Percentiles rank a stretch among this genome's conserved stretches.
These are phyloP conservation scores for Aspergillus fijiensis DNA, from an alignment of 2,329 filamentous ascomycete species.

Conservation along the genomic window DNA sequence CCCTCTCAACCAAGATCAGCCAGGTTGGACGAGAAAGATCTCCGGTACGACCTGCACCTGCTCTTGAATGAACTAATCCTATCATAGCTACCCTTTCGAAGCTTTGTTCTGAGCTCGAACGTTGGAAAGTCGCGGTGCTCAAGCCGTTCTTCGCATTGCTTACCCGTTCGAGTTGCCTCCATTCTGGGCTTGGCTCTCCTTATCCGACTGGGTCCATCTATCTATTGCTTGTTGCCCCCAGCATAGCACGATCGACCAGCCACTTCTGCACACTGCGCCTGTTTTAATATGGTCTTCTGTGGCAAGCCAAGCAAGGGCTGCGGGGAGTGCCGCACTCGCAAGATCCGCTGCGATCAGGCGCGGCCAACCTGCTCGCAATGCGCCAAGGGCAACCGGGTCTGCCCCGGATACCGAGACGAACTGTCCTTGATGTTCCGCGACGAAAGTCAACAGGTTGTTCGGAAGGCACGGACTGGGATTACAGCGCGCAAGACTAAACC, in stretches of 20 bases:
- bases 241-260: not conserved
- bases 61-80: not conserved
- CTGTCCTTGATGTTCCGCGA: conserved; percentile 66
- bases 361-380: conserved; percentile 64
- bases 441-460: conserved; percentile 62
- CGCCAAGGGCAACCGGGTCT: conserved; percentile 58
- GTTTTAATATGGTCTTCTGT: conserved; percentile 41
- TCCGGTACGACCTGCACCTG: too few species aligned
- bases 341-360: conserved; percentile 59
- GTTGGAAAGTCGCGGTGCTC: not conserved
- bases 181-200: not conserved
- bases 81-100: not conserved
- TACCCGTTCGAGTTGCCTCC: conserved; percentile 15
- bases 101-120: too few species aligned
- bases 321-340: conserved; percentile 43
- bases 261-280: conserved; percentile 14
- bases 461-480: conserved; percentile 53
- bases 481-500: conserved; percentile 25
- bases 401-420: conserved; percentile 65
- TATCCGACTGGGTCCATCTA: not conserved
- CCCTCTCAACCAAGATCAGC: not conserved
- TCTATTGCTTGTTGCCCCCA: not conserved
- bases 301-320: conserved; percentile 48
- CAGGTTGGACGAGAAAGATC: too few species aligned
- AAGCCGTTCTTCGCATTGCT: conserved; percentile 16